Conservation (phyloP, 2,329 filamentous ascomycete species). For the Periconia digitata region DNA sequence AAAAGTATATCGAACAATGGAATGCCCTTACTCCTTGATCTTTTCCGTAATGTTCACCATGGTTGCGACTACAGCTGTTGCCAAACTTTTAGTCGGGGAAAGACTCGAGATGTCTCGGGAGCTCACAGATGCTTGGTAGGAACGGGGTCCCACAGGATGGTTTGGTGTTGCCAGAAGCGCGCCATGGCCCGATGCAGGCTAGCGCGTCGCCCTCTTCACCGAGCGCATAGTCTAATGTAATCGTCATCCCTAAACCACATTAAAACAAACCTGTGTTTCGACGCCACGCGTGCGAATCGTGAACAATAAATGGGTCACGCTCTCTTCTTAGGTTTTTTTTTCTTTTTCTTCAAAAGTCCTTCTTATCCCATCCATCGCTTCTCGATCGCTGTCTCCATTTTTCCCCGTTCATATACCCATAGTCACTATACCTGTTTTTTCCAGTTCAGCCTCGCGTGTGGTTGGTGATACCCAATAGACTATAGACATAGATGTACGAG, state of each 20-base stretch:
- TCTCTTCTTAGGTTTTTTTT: conserved; percentile 5
- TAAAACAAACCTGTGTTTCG: neutral
- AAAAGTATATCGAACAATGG: neutral
- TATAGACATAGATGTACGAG: too few relatives aligned
- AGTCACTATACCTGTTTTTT: too few relatives aligned
- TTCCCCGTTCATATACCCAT: neutral
- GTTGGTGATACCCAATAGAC: too few relatives aligned
- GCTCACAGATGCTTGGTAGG: conserved; percentile 9
- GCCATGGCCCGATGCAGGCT: conserved; percentile 2
- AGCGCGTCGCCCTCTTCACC: neutral
- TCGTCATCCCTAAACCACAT: neutral
- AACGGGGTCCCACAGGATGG: conserved; percentile 22
- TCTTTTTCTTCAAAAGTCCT: neutral
- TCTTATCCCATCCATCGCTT: neutral
- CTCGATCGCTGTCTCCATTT: neutral
- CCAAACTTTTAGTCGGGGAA: neutral
- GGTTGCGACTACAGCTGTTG: too few relatives aligned
- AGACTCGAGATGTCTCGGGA: conserved; percentile 5
- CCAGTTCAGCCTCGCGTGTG: too few relatives aligned
- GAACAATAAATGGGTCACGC: neutral
- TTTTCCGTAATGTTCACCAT: conserved; percentile 99
- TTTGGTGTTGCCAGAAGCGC: conserved; percentile 36
- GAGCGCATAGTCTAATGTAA: neutral
- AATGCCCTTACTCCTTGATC: conserved; percentile 85
- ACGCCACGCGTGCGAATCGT: conserved; percentile 1